phyloP scores from a whole-genome alignment of 129 eudicot species.

The Logfia minima region DNA sequence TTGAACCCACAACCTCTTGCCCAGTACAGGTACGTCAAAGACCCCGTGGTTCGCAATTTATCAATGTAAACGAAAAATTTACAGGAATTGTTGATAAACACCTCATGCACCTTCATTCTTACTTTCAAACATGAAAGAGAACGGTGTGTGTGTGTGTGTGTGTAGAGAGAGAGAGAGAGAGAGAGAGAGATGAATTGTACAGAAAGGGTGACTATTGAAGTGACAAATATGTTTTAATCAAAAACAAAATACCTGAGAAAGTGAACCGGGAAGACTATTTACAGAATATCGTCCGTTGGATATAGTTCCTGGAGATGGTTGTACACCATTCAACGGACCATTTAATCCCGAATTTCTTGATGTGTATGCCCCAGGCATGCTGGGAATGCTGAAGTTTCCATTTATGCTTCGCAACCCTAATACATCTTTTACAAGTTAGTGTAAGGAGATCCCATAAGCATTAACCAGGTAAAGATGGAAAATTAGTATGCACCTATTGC shows the following conservation, averaged over 20 bases:
- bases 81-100: background rate
- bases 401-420: constrained; percentile 67
- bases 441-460: background rate
- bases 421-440: constrained; percentile 39
- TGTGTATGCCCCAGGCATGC: constrained; percentile 63
- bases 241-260: constrained; percentile 59
- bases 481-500: constrained; percentile 33
- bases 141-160: background rate
- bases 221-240: background rate
- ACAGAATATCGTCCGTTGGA: constrained; percentile 73
- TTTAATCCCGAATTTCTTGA: constrained; percentile 62
- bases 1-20: background rate
- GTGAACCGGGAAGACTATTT: constrained; percentile 64
- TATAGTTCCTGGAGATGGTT: constrained; percentile 67
- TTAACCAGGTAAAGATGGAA: constrained; percentile 5
- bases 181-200: background rate
- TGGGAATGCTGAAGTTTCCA: constrained; percentile 60
- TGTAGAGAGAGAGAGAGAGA: background rate
- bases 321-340: constrained; percentile 66
- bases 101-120: background rate
- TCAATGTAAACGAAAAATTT: constrained; percentile 4
- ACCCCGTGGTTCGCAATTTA: background rate
- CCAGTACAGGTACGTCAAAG: background rate
- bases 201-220: constrained; percentile 1
- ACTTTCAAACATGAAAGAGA: constrained; percentile 9